Evolutionary conservation across 495 filamentous ascomycete species (phyloP).

Genomic region (Penicillium egyptiacum): DNA sequence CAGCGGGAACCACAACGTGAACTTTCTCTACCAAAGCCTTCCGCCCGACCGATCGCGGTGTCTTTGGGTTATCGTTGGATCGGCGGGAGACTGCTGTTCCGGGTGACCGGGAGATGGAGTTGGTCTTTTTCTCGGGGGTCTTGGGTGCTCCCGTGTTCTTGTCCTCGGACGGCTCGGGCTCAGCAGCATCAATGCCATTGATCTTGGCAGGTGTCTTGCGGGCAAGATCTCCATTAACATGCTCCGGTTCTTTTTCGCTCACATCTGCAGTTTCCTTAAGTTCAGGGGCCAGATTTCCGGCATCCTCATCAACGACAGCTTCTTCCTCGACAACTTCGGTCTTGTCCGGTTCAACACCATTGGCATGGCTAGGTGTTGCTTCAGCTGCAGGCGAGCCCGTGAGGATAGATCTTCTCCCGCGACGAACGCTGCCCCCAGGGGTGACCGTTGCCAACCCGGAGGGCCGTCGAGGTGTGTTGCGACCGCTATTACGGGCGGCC

Average conservation of each 20-base stretch:
- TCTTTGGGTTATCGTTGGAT: conserved; percentile 23
- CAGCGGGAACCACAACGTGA: conserved; percentile 36
- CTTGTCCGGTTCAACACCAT: conserved; percentile 23
- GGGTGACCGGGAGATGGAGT: conserved; percentile 21
- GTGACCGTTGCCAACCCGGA: conserved; percentile 33
- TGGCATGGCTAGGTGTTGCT: conserved; percentile 18
- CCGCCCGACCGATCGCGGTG: conserved; percentile 33
- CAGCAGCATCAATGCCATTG: conserved; percentile 29
- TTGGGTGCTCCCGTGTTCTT: conserved; percentile 5
- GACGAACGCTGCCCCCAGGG: conserved; percentile 32
- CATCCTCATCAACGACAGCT: conserved; percentile 30
- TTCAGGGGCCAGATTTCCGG: conserved; percentile 18
- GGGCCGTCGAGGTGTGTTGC: conserved; percentile 39
- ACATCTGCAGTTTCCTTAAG: conserved; percentile 5
- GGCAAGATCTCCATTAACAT: conserved; percentile 12
- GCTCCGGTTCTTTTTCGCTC: not conserved
- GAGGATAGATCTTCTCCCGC: conserved; percentile 41
- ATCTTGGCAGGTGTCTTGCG: conserved; percentile 11
- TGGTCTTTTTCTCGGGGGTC: conserved; percentile 22
- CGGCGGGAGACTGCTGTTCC: conserved; percentile 19
- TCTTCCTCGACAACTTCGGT: conserved; percentile 22
- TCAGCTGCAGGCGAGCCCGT: conserved; percentile 36
- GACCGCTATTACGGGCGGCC: conserved; percentile 34
- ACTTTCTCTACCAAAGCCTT: conserved; percentile 46
- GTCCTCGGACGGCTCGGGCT: conserved; percentile 9